Conservation (phyloP, 2,329 filamentous ascomycete species). For the Gyromitra esculenta region DNA sequence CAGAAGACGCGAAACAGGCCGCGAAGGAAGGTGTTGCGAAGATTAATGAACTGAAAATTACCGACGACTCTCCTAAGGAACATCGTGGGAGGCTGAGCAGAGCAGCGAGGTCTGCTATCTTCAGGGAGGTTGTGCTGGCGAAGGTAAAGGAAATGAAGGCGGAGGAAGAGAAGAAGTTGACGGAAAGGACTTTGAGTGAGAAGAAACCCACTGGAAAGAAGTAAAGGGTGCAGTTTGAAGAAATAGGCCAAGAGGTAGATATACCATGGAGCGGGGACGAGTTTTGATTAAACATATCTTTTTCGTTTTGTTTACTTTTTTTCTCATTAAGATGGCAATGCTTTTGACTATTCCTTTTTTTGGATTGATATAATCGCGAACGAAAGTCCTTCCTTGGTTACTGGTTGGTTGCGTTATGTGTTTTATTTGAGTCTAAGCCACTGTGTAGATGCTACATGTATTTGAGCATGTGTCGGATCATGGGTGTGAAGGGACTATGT, state of each 20-base stretch:
- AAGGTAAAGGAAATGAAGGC: slow-evolving; percentile 94
- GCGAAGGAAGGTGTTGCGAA: slow-evolving; percentile 61
- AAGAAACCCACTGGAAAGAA: slow-evolving; percentile 21
- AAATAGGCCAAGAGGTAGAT: background rate
- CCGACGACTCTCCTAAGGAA: slow-evolving; percentile 63
- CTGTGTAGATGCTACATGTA: background rate
- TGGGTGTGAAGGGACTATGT: background rate
- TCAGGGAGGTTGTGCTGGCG: slow-evolving; percentile 91
- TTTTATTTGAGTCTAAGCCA: slow-evolving; percentile 2
- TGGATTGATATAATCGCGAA: slow-evolving; percentile 1
- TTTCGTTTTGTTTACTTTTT: slow-evolving; percentile 15
- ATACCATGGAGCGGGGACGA: slow-evolving; percentile 4
- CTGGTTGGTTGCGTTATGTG: background rate
- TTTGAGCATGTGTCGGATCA: background rate
- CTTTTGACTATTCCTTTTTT: slow-evolving; percentile 5
- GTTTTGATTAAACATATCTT: slow-evolving; percentile 14
- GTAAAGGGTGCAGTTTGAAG: slow-evolving; percentile 11
- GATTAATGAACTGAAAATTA: background rate
- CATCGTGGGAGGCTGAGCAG: slow-evolving; percentile 65
- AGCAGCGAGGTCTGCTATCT: slow-evolving; percentile 72
- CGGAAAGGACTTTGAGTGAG: slow-evolving; percentile 53
- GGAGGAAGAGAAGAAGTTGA: slow-evolving; percentile 70
- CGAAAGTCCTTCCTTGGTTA: slow-evolving; percentile 10
- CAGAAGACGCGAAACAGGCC: slow-evolving; percentile 70
- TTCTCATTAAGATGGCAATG: slow-evolving; percentile 28